Evolutionary conservation across 495 filamentous ascomycete genomes (phyloP).

Genomic region (Talaromyces thailandensis): DNA sequence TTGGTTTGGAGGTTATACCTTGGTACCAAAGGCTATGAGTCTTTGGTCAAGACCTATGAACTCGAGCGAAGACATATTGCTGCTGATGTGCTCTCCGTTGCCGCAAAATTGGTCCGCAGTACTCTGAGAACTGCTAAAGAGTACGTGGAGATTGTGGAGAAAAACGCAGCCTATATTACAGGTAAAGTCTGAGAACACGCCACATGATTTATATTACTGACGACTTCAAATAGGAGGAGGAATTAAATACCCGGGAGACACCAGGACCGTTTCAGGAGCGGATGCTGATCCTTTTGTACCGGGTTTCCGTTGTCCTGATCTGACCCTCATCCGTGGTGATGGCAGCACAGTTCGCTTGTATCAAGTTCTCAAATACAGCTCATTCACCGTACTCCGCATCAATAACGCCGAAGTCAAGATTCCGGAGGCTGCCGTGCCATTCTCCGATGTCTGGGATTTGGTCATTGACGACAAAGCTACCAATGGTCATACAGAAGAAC

Average conservation of each 20-base stretch:
- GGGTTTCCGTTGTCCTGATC: not conserved
- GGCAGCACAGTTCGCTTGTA: not conserved
- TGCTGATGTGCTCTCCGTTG: not conserved
- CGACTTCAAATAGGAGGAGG: not conserved
- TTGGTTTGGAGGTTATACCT: slow-evolving; percentile 43
- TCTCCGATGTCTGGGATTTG: not conserved
- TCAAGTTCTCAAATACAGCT: not conserved
- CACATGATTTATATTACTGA: not conserved
- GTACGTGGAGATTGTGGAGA: slow-evolving; percentile 1
- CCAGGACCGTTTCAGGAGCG: not conserved
- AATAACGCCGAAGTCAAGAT: not conserved
- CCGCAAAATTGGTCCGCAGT: not conserved
- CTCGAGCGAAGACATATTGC: slow-evolving; percentile 39
- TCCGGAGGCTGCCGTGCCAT: not conserved
- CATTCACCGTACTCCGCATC: not conserved
- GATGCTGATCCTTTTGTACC: not conserved
- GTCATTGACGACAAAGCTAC: not conserved
- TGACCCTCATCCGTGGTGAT: not conserved
- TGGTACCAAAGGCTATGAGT: slow-evolving; percentile 36
- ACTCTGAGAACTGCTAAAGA: not conserved
- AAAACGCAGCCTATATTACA: slow-evolving; percentile 2
- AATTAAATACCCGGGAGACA: not conserved
- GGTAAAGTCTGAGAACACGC: not conserved
- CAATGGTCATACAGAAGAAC: not conserved
- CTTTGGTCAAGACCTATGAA: slow-evolving; percentile 50